Conservation (phyloP, 352 stramenopile genomes). For the Globisporangium cylindrosporum region DNA sequence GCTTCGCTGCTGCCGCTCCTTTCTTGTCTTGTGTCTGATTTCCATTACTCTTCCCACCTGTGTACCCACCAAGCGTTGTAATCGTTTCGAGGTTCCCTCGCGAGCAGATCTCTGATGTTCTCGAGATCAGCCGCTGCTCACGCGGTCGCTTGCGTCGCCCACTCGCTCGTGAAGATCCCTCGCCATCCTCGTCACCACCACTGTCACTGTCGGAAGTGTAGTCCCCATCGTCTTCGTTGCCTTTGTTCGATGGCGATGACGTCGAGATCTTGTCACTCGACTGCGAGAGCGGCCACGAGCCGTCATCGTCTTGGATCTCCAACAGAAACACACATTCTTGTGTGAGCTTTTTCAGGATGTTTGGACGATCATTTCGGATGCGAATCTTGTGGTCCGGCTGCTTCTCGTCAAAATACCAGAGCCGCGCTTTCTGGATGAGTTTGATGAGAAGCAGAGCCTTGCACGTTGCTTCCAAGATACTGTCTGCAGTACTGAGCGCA, state of each 20-base stretch:
- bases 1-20: neutral
- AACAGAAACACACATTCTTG: constrained; percentile 80
- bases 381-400: constrained; percentile 67
- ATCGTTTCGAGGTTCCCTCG: constrained; percentile 67
- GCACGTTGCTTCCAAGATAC: constrained; percentile 67
- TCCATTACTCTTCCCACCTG: constrained; percentile 18
- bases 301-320: constrained; percentile 82
- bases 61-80: constrained; percentile 33
- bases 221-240: neutral
- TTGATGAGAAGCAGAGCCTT: constrained; percentile 74
- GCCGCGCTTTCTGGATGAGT: constrained; percentile 58
- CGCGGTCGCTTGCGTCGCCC: constrained; percentile 35
- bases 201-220: constrained; percentile 7
- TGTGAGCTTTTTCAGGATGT: constrained; percentile 54
- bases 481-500: constrained; percentile 52
- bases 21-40: constrained; percentile 9
- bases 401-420: constrained; percentile 84
- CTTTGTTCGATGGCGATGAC: constrained; percentile 27
- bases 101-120: constrained; percentile 78
- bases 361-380: constrained; percentile 39
- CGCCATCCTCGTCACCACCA: constrained; percentile 18
- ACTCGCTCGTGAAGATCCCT: constrained; percentile 12
- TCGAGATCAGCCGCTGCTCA: constrained; percentile 40
- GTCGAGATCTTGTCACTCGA: constrained; percentile 37
- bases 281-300: constrained; percentile 82